Base-by-base conservation (phyloP, 805 yeast genomes). In the Yarrowia deformans region DNA sequence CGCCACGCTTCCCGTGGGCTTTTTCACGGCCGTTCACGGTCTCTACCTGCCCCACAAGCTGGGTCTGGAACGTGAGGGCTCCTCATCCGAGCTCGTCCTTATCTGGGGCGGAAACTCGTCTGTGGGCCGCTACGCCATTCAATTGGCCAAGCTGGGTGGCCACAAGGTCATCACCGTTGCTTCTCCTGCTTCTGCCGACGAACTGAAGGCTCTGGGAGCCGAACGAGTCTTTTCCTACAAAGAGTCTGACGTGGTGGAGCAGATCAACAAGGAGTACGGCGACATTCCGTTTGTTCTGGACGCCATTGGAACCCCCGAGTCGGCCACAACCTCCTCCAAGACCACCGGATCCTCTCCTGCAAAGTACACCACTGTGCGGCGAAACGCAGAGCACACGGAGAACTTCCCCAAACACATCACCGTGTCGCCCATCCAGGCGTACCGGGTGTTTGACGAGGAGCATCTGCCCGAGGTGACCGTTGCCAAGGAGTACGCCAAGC, bases 41-140 rank as follows among this genome's bases (percentile, higher is more conserved):
- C 67, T 63, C 18, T 63, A 63, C 46, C 19, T 49, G 39, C 54
- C 54, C 9, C 56, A 46, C 46, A 46, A 48, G 45, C 56, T 63
- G n/a, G 67, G 67, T 37, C 56, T 63, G 8, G 56, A 63, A 12
- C 32, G 56, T 13, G 67, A 56, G 1, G 66, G 66, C 35, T 23
- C 34, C 2, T 32, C 43, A 32, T 43, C 50, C 8, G 66, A 58
- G 32, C 40, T 58, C 34, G 67, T 63, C 16, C 56, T 63, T n/a
- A 49, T 63, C 46, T 63, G 67, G 67, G 67, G 67, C 13, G 67
- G 67, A 13, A 63, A 63, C 67, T 63, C 67, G n/a, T 48, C 56
- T 35, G 67, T 63, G 2, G 67, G 67, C 3, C 67, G 67, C 6
- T 63, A 63, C 29, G 67, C 67, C 8, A 63, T 63, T 16, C 67